Evolutionary conservation across 1,139 yeast species (phyloP).

Genomic region (Schizosaccharomyces versatilis): DNA sequence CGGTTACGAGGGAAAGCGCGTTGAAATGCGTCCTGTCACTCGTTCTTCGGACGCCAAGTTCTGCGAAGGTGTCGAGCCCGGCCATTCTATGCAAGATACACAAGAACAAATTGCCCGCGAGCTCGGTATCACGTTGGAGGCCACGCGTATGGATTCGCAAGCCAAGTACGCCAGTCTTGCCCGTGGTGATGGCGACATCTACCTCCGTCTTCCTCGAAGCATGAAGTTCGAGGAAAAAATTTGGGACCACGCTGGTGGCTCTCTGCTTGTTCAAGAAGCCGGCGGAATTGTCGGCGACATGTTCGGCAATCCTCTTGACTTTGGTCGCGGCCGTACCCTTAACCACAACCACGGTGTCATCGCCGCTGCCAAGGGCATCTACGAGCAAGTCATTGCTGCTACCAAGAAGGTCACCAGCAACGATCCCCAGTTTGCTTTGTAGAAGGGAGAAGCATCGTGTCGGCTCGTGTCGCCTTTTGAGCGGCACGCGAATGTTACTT

Average conservation of each 20-base stretch:
- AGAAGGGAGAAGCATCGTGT: no score
- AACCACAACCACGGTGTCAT: constrained; percentile 63
- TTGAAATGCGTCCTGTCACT: constrained; percentile 18
- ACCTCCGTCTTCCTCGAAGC: constrained; percentile 64
- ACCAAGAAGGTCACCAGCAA: constrained; percentile 19
- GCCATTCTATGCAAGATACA: constrained; percentile 82
- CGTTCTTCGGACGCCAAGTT: constrained; percentile 34
- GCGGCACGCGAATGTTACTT: no score
- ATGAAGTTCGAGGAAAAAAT: constrained; percentile 70
- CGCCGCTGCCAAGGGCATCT: constrained; percentile 54
- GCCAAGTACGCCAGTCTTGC: constrained; percentile 85
- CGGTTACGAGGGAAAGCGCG: constrained; percentile 12
- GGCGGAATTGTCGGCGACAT: constrained; percentile 84
- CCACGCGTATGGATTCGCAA: constrained; percentile 59
- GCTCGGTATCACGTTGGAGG: constrained; percentile 38
- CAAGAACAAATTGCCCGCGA: constrained; percentile 49
- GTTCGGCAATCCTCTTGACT: constrained; percentile 46
- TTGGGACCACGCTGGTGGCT: constrained; percentile 98
- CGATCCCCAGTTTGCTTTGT: neutral
- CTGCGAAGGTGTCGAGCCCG: constrained; percentile 91
- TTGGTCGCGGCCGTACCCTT: constrained; percentile 69
- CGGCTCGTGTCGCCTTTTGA: no score
- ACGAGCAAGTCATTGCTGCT: constrained; percentile 37
- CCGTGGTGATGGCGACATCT: constrained; percentile 78
- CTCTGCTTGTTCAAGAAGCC: constrained; percentile 61